Conservation (phyloP, 2,329 filamentous ascomycete species). For the Claviceps quebecensis region DNA sequence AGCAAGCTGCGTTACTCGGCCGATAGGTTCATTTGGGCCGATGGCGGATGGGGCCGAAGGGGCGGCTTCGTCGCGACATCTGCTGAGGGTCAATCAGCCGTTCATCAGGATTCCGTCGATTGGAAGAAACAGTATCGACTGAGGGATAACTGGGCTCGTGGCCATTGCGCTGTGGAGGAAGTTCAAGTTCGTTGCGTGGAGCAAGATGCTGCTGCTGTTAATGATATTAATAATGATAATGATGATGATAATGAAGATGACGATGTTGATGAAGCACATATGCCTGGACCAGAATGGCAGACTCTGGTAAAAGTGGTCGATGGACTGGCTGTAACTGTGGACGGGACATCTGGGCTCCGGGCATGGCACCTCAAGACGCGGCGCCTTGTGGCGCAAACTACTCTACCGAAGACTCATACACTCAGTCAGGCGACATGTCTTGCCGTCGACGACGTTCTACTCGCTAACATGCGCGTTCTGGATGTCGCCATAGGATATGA, state of each 20-base stretch:
- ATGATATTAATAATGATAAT: conserved; percentile 16
- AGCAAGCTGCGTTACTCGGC: conserved; percentile 32
- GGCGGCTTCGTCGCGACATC: conserved; percentile 16
- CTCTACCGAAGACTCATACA: conserved; percentile 16
- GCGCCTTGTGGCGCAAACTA: conserved; percentile 39
- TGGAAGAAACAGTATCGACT: conserved; percentile 87
- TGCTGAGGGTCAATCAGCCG: not conserved
- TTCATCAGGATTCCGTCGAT: conserved; percentile 33
- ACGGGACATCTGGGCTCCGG: conserved; percentile 53
- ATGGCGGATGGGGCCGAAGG: conserved; percentile 23
- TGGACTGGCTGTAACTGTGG: conserved; percentile 65
- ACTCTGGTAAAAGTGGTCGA: conserved; percentile 68
- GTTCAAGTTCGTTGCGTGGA: conserved; percentile 41
- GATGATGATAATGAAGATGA: conserved; percentile 16
- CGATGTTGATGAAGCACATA: not conserved
- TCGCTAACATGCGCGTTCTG: conserved; percentile 28
- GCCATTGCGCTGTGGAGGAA: conserved; percentile 67
- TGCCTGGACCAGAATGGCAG: conserved; percentile 20
- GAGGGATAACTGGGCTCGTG: conserved; percentile 79
- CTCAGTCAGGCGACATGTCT: conserved; percentile 43
- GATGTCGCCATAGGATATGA: conserved; percentile 56
- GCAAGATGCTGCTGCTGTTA: conserved; percentile 5
- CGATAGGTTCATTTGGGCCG: conserved; percentile 29
- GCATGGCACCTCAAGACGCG: conserved; percentile 63
- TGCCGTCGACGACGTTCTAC: conserved; percentile 44